phyloP scores from a whole-genome alignment of 139 green algal species.

The Pleodorina starrii region DNA sequence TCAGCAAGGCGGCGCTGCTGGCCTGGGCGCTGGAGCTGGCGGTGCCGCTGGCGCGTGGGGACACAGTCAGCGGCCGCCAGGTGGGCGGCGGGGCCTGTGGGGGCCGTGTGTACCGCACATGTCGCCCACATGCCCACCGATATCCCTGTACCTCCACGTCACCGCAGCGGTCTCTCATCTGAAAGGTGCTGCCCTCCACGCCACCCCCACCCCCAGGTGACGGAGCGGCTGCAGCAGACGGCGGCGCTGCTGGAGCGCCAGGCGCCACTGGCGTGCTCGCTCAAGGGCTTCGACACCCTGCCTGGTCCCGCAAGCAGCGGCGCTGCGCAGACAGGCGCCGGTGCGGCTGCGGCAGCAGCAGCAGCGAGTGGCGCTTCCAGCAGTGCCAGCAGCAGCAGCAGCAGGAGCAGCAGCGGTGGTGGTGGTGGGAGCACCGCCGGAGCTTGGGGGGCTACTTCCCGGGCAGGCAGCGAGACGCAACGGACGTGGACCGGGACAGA shows the following conservation, averaged over 20 bases:
- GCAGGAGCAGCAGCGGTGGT: not conserved
- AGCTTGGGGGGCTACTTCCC: too few species aligned
- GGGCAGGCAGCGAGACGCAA: too few species aligned
- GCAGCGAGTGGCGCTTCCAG: not conserved
- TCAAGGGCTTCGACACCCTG: slow-evolving; percentile 39
- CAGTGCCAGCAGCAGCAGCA: slow-evolving; percentile 12
- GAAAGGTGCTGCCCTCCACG: too few species aligned
- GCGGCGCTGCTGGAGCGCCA: slow-evolving; percentile 2
- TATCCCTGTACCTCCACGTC: too few species aligned
- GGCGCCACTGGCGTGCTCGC: not conserved
- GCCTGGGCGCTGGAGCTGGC: slow-evolving; percentile 47
- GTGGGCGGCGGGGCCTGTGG: not conserved
- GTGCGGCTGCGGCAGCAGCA: not conserved
- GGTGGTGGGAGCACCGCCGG: not conserved
- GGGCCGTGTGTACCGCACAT: too few species aligned
- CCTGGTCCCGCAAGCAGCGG: not conserved
- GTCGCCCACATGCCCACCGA: too few species aligned
- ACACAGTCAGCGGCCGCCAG: not conserved
- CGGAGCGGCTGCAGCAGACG: slow-evolving; percentile 2
- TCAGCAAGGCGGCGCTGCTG: slow-evolving; percentile 42
- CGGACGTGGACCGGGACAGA: too few species aligned
- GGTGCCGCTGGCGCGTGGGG: slow-evolving; percentile 39
- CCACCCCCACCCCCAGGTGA: too few species aligned
- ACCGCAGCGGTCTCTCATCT: too few species aligned
- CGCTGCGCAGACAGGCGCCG: not conserved